Evolutionary conservation across 441 rosid genomes (phyloP).

Genomic region (Populus hybrid): DNA sequence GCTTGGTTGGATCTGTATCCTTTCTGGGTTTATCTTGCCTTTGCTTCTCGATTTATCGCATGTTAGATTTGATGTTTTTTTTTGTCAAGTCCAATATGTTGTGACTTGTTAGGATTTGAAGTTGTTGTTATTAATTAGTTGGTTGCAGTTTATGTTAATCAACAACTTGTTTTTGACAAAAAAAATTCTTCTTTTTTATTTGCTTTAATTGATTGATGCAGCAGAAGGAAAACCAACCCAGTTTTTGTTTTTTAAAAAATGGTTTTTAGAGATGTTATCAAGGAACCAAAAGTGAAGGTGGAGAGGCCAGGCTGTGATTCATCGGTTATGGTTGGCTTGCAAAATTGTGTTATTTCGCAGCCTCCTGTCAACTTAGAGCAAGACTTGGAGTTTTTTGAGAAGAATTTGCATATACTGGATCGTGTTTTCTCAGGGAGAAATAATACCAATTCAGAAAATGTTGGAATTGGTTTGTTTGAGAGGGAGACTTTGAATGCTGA

Average conservation of each 20-base stretch:
- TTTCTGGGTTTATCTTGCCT: neutral
- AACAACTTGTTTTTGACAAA: neutral
- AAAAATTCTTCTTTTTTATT: neutral
- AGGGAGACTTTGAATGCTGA: constrained; percentile 19
- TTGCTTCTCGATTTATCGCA: neutral
- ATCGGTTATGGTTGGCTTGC: constrained; percentile 11
- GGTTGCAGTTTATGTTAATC: neutral
- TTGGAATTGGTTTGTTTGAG: constrained; percentile 18
- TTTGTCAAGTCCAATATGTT: neutral
- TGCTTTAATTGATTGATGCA: neutral
- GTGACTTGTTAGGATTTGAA: neutral
- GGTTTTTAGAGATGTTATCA: constrained; percentile 35
- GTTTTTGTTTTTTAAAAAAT: constrained; percentile 2
- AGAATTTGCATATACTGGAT: constrained; percentile 20
- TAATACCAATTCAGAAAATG: constrained; percentile 8
- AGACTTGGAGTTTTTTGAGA: constrained; percentile 11
- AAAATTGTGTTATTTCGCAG: constrained; percentile 11
- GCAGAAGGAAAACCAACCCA: neutral
- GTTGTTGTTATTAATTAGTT: neutral
- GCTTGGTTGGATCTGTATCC: neutral
- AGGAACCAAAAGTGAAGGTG: constrained; percentile 19
- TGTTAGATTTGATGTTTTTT: neutral
- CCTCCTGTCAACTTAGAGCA: constrained; percentile 4
- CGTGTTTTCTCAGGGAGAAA: constrained; percentile 21
- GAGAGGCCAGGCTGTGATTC: constrained; percentile 21